Conservation (phyloP, 2,329 filamentous ascomycete genomes). For the Pseudogymnoascus sp. region DNA sequence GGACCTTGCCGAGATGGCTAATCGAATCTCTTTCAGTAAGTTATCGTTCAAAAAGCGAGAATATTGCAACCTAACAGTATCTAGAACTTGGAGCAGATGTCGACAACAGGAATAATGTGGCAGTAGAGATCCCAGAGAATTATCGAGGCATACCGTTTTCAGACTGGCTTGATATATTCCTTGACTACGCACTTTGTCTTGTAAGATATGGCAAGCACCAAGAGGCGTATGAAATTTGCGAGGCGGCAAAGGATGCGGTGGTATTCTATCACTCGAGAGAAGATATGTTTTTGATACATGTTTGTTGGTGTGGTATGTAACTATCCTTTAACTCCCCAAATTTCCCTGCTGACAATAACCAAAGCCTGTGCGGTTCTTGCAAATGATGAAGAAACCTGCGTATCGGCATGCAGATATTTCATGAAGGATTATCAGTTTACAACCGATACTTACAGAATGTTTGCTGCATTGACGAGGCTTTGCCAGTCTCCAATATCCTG, state of each 20-base stretch:
- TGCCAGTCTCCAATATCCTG: constrained; percentile 65
- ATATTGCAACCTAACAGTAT: constrained; percentile 15
- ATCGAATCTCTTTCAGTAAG: constrained; percentile 25
- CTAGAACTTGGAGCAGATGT: constrained; percentile 23
- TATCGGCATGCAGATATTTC: constrained; percentile 70
- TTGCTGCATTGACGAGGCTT: constrained; percentile 68
- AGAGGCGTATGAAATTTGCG: constrained; percentile 73
- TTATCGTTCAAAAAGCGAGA: neutral
- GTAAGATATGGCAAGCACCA: constrained; percentile 59
- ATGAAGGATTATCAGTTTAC: constrained; percentile 75
- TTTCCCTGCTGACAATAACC: constrained; percentile 15
- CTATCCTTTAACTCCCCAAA: neutral
- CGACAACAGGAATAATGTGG: constrained; percentile 13
- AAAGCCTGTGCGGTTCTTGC: constrained; percentile 75
- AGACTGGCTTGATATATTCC: constrained; percentile 82
- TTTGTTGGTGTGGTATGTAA: constrained; percentile 64
- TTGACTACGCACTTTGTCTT: constrained; percentile 75
- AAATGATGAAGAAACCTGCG: constrained; percentile 69
- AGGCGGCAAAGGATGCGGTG: constrained; percentile 70
- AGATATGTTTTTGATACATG: constrained; percentile 64
- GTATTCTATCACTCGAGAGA: constrained; percentile 69
- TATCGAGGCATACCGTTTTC: constrained; percentile 77
- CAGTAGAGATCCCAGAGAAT: constrained; percentile 23
- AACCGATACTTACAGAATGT: constrained; percentile 77
- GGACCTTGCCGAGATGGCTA: constrained; percentile 25